Conservation (phyloP, 345 rosid genomes). For the Rhizophora mangle region DNA sequence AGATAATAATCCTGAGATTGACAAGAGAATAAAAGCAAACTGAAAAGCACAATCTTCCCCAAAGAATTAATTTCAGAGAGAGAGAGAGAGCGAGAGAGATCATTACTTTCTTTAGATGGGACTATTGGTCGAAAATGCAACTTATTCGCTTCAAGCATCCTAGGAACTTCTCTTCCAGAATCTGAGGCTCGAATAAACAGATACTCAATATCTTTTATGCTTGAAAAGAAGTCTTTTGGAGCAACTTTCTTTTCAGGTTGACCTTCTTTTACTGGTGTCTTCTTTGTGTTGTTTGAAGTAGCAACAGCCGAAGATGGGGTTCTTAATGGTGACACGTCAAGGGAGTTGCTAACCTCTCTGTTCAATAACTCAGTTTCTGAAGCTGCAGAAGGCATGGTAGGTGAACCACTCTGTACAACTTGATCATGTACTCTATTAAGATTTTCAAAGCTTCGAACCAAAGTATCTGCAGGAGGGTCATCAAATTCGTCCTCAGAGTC, state of each 20-base stretch:
- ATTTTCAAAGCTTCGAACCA: conserved; percentile 75
- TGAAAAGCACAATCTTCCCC: neutral
- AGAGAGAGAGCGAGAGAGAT: conserved; percentile 17
- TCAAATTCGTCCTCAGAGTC: conserved; percentile 77
- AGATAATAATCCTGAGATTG: too few relatives aligned
- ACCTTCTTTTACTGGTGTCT: conserved; percentile 49
- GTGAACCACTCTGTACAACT: conserved; percentile 35
- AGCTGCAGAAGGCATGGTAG: conserved; percentile 36
- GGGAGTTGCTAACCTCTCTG: conserved; percentile 56
- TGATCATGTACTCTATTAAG: conserved; percentile 52
- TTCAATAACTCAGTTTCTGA: conserved; percentile 52
- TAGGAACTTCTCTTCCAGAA: conserved; percentile 90
- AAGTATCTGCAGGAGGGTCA: conserved; percentile 56
- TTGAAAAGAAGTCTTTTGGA: conserved; percentile 72
- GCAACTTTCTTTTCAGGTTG: conserved; percentile 48
- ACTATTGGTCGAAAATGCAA: conserved; percentile 76
- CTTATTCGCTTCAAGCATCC: conserved; percentile 97
- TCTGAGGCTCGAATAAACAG: conserved; percentile 86
- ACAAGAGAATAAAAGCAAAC: neutral
- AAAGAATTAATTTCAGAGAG: neutral
- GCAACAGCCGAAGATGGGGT: conserved; percentile 36
- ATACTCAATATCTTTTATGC: conserved; percentile 75
- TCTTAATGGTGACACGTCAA: conserved; percentile 64
- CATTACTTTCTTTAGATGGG: conserved; percentile 53
- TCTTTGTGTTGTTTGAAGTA: conserved; percentile 34